A percentile compares a stretch with the other conserved stretches of the same genome.
Conservation (phyloP, 2,329 filamentous ascomycete genomes). For the Trichoderma atroviride region DNA sequence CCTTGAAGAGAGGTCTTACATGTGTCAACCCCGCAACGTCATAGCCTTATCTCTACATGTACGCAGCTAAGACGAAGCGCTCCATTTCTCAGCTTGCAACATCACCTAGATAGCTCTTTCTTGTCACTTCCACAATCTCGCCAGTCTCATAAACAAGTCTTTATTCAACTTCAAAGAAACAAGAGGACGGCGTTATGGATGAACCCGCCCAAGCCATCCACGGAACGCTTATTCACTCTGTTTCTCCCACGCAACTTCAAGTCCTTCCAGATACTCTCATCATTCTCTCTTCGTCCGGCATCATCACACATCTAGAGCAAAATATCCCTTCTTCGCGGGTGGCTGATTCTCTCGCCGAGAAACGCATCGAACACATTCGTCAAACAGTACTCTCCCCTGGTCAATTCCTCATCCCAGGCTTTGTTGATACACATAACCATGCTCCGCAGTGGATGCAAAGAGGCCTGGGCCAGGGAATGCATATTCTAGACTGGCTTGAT, state of each 20-base stretch:
- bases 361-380: conserved; percentile 14
- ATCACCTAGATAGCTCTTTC: too few relatives aligned
- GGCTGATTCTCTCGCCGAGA: conserved; percentile 26
- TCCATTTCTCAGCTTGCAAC: background rate
- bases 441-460: conserved; percentile 60
- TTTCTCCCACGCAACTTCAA: conserved; percentile 37
- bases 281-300: conserved; percentile 33
- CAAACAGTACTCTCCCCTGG: conserved; percentile 40
- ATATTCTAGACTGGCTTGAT: conserved; percentile 65
- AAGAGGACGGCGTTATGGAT: background rate
- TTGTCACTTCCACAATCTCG: background rate
- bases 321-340: conserved; percentile 28
- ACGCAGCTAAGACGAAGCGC: background rate
- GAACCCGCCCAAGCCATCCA: conserved; percentile 34
- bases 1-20: background rate
- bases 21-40: conserved; percentile 15
- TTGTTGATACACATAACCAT: conserved; percentile 70
- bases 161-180: background rate
- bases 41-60: background rate
- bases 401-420: conserved; percentile 61
- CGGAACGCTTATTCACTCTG: conserved; percentile 48
- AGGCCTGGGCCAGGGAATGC: conserved; percentile 53
- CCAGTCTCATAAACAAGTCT: background rate
- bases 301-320: conserved; percentile 34
- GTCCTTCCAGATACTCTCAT: conserved; percentile 46